Evolutionary conservation across 1,284 basidiomycete species (phyloP).

Genomic region (Agroathelia rolfsii): DNA sequence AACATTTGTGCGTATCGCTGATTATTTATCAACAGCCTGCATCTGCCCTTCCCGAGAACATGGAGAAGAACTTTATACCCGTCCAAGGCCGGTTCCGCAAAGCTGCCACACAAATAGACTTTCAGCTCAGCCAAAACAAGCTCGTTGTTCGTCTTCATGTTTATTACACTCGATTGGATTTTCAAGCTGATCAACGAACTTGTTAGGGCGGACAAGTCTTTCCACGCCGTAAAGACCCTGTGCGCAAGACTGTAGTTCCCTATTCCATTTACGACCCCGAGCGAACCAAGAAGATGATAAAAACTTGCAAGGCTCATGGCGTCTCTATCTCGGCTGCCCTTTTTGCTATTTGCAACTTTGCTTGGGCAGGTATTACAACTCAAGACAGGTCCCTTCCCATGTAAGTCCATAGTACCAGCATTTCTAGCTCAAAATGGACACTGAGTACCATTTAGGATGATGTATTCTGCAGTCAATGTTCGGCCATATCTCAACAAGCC

Average conservation of each 20-base stretch:
- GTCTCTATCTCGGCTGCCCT: conserved; percentile 41
- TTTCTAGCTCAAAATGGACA: conserved; percentile 5
- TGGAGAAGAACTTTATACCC: conserved; percentile 16
- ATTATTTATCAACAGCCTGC: conserved; percentile 16
- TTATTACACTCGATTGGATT: conserved; percentile 1
- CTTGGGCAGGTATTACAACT: conserved; percentile 27
- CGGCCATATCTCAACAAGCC: conserved; percentile 27
- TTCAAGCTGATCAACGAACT: too few relatives aligned
- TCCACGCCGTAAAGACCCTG: conserved; percentile 19
- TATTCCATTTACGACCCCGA: conserved; percentile 25
- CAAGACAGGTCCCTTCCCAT: conserved; percentile 24
- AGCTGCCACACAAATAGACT: conserved; percentile 27
- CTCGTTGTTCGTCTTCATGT: conserved; percentile 18
- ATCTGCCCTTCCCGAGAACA: conserved; percentile 19
- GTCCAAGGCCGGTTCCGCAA: too few relatives aligned
- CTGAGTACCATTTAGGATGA: too few relatives aligned
- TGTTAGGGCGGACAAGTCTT: conserved; percentile 32
- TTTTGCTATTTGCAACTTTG: conserved; percentile 35
- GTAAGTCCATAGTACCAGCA: conserved; percentile 16
- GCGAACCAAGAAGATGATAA: conserved; percentile 25
- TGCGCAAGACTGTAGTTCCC: conserved; percentile 27
- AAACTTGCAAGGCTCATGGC: conserved; percentile 31
- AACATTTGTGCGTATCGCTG: not conserved
- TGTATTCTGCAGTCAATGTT: conserved; percentile 42
- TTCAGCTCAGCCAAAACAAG: conserved; percentile 22